Evolutionary conservation across 345 rosid genomes (phyloP), one percentile per base, ranked within the genome.

Genomic region (Garcia nutans): DNA sequence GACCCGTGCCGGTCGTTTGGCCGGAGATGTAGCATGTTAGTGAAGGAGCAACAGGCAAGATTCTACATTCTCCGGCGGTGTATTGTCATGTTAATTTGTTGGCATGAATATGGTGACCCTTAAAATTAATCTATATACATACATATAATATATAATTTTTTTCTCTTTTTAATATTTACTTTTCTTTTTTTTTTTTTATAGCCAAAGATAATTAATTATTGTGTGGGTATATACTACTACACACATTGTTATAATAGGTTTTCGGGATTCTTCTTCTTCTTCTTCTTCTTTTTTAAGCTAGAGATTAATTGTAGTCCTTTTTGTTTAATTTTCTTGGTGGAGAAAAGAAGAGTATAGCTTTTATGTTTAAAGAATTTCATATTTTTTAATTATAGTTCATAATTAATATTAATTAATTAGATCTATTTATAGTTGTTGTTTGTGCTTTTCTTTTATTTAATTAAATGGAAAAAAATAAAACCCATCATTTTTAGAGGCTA

Each of bases 11-110:
- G 77, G 71, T 82, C 84, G 33, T 83, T 87, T 28, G 82, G 84
- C 10, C 69, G 71, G 75, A 79, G 80, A 78, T 89, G 90, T 83
- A 62, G 84, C 72, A 59, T 78, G 65, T 70, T 83, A 23, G 87
- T 88, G 76, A 84, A 86, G 86, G 91, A 90, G 67, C 87, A 86
- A 19, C 72, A 87, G 73, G 89, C 90, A 0, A 84, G 84, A 70
- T 90, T 90, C 78, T 90, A 90, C 81, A 90, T 90, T 64, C 82
- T 90, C 68, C 73, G 93, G 44, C 83, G 93, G n/a, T 90, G 93
- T 73, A 76, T 90, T 57, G 55, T 77, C 60, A 88, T 90, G 85
- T 84, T 90, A 24, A 69, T 90, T 42, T 90, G 93, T 78, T 90
- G 93, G 93, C 86, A 89, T 9, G 84, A 89, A 33, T 77, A 78